Conservation (phyloP, 202 grass and related monocot species). For the Panicum hallii region DNA sequence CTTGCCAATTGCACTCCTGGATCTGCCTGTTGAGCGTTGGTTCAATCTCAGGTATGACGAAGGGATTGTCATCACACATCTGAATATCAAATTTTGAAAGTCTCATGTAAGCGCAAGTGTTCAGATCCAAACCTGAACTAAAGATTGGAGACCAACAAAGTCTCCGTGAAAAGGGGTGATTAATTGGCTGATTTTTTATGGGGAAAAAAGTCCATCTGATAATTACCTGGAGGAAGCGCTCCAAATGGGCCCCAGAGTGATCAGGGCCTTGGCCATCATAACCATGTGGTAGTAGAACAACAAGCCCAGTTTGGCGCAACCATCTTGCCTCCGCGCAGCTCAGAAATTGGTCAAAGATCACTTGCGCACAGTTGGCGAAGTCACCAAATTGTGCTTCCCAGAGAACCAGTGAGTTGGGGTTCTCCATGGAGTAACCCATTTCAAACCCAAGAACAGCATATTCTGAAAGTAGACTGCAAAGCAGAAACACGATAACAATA, state of each 20-base stretch:
- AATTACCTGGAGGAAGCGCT: conserved; percentile 92
- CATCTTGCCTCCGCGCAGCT: conserved; percentile 89
- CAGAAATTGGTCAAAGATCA: conserved; percentile 94
- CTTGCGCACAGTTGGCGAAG: conserved; percentile 88
- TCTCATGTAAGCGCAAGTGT: conserved; percentile 8
- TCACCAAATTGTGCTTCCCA: conserved; percentile 98
- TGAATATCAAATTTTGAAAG: conserved; percentile 40
- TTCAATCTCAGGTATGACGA: conserved; percentile 91
- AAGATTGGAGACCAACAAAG: no score
- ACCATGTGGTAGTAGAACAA: conserved; percentile 80
- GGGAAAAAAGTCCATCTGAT: neutral
- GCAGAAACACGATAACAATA: neutral
- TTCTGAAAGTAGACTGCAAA: conserved; percentile 87
- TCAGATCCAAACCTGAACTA: neutral
- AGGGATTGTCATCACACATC: conserved; percentile 96
- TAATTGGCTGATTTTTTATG: no score
- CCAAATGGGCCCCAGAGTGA: conserved; percentile 77
- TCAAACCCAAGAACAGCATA: conserved; percentile 96
- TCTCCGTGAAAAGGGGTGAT: no score
- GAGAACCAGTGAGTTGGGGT: conserved; percentile 85
- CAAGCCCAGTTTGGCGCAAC: conserved; percentile 85
- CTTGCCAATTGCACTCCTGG: conserved; percentile 94
- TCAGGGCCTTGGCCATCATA: conserved; percentile 93
- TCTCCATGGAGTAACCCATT: conserved; percentile 96
- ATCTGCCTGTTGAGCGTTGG: conserved; percentile 84